Percentiles rank a stretch among this genome's conserved stretches.
These are phyloP conservation scores for Pseudoscleropodium purum DNA, from an alignment of 225 moss, liverwort and hornwort genomes.

Conservation along the genomic window DNA sequence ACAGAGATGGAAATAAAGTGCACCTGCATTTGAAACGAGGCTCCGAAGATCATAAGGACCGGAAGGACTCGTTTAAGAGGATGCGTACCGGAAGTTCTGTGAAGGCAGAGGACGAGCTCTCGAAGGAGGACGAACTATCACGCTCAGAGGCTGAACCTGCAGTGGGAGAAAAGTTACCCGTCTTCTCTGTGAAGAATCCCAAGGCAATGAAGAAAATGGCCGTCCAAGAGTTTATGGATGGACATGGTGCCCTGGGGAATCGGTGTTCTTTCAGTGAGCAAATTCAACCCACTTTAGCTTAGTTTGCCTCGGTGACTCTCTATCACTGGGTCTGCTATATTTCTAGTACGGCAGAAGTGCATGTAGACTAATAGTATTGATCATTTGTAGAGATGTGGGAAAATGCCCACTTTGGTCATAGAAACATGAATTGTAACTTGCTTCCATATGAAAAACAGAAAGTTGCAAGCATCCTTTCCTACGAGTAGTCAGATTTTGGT, in stretches of 20 bases:
- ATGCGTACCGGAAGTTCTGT: conserved; percentile 18
- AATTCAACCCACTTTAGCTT: conserved; percentile 8
- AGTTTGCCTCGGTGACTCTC: neutral
- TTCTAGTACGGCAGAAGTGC: conserved; percentile 2
- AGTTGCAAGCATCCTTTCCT: neutral
- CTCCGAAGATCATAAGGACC: conserved; percentile 35
- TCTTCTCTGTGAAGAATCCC: conserved; percentile 58
- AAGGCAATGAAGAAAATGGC: conserved; percentile 98
- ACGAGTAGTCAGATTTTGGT: neutral
- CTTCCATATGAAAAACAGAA: neutral
- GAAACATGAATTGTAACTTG: conserved; percentile 1
- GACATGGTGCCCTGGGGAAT: conserved; percentile 34
- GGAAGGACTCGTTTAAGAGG: conserved; percentile 60
- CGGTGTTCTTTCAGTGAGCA: conserved; percentile 57
- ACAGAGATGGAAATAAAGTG: conserved; percentile 41
- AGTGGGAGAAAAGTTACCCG: conserved; percentile 3
- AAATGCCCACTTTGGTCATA: conserved; percentile 18
- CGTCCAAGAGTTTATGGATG: conserved; percentile 84
- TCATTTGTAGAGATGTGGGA: conserved; percentile 19
- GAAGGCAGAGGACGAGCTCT: conserved; percentile 39
- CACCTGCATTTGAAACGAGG: conserved; percentile 38
- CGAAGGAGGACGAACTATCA: conserved; percentile 27
- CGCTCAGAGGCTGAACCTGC: conserved; percentile 26
- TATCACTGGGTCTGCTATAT: neutral
- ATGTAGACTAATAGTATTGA: conserved; percentile 23